A percentile compares a stretch with the other conserved stretches of the same genome.
Conservation (phyloP, 148 eudicot genomes). For the Camellia japonica region DNA sequence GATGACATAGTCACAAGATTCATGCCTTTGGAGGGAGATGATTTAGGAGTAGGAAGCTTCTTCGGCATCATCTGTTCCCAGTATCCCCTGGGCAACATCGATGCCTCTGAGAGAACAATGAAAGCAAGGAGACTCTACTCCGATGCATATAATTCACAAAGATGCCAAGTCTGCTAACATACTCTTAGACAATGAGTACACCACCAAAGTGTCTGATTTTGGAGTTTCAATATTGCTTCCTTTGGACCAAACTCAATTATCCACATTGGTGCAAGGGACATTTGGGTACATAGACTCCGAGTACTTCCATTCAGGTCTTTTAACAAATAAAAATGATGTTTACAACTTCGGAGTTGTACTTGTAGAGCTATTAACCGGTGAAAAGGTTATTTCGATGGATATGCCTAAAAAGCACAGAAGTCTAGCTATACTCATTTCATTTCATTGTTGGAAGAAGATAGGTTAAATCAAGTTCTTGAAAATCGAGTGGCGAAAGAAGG, state of each 20-base stretch:
- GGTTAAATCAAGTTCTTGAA: slow-evolving; percentile 28
- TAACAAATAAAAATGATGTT: slow-evolving; percentile 43
- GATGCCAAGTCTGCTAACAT: slow-evolving; percentile 42
- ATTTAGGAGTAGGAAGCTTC: slow-evolving; percentile 53
- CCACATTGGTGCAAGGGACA: slow-evolving; percentile 43
- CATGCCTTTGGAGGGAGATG: slow-evolving; percentile 73
- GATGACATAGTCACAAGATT: slow-evolving; percentile 50
- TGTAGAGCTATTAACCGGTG: slow-evolving; percentile 38
- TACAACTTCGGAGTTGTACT: slow-evolving; percentile 52
- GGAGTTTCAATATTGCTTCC: slow-evolving; percentile 36
- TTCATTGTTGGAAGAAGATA: slow-evolving; percentile 18
- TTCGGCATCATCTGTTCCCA: slow-evolving; percentile 95
- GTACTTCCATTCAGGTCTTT: slow-evolving; percentile 32
- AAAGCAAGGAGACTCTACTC: slow-evolving; percentile 45
- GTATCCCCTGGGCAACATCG: slow-evolving; percentile 54
- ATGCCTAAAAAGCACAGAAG: slow-evolving; percentile 22
- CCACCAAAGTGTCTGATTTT: slow-evolving; percentile 41
- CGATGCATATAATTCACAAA: slow-evolving; percentile 33
- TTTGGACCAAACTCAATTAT: slow-evolving; percentile 25
- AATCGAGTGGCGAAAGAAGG: slow-evolving; percentile 6
- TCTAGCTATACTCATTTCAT: slow-evolving; percentile 24
- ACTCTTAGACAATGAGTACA: slow-evolving; percentile 29
- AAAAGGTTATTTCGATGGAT: slow-evolving; percentile 28
- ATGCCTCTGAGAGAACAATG: slow-evolving; percentile 48
- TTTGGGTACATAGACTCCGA: slow-evolving; percentile 47